Conservation (phyloP, 2,329 filamentous ascomycete genomes). For the Diaporthe humulicola region DNA sequence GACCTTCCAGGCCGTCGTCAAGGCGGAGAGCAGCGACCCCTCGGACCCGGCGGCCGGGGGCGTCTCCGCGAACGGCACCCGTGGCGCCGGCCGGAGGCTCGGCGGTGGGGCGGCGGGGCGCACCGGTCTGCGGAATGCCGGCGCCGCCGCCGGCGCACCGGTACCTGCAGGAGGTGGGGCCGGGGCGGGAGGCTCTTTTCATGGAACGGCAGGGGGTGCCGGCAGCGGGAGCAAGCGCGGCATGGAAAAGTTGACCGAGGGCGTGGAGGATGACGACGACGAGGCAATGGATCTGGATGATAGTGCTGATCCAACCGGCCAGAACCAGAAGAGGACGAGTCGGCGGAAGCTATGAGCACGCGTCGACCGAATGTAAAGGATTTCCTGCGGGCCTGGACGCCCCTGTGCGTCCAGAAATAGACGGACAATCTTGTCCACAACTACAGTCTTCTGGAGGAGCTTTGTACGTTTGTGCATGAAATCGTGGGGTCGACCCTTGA, state of each 20-base stretch:
- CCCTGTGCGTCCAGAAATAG: background rate
- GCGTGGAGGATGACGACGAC: slow-evolving; percentile 55
- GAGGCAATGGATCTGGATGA: slow-evolving; percentile 70
- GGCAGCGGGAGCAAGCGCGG: slow-evolving; percentile 38
- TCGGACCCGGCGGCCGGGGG: slow-evolving; percentile 41
- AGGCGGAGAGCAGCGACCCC: slow-evolving; percentile 54
- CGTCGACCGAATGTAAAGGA: background rate
- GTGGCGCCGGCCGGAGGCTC: slow-evolving; percentile 24
- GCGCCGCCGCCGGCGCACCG: background rate
- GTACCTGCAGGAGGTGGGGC: background rate
- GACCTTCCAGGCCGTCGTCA: slow-evolving; percentile 63
- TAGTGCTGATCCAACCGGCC: slow-evolving; percentile 62
- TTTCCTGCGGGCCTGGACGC: background rate
- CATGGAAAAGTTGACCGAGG: slow-evolving; percentile 55
- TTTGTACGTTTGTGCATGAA: background rate
- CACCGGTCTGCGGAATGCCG: background rate
- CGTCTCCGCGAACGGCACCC: slow-evolving; percentile 38
- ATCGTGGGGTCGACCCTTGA: background rate
- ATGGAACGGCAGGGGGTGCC: background rate
- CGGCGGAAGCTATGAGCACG: slow-evolving; percentile 65
- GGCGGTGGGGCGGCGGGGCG: slow-evolving; percentile 39
- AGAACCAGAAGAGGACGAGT: slow-evolving; percentile 66
- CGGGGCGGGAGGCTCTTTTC: background rate
- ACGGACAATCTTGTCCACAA: background rate
- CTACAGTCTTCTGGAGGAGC: background rate